Evolutionary conservation across 371 early-diverging fungal genomes (phyloP).

Genomic region (Quaeritorhiza haematococci): DNA sequence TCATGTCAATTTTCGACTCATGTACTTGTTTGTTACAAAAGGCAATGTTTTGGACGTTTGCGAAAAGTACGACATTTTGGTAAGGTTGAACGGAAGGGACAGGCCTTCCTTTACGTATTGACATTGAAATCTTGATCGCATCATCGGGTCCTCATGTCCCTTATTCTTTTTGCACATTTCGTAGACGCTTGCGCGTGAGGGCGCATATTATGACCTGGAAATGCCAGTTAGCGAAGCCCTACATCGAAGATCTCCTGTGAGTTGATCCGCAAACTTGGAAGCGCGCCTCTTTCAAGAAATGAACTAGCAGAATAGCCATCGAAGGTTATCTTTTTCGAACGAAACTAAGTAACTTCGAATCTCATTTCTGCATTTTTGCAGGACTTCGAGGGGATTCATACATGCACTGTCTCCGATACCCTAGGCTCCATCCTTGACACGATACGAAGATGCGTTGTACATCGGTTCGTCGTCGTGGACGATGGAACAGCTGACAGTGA

Average conservation of each 20-base stretch:
- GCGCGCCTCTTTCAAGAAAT: not conserved
- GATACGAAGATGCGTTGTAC: conserved; percentile 75
- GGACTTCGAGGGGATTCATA: conserved; percentile 91
- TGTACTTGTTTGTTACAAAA: conserved; percentile 18
- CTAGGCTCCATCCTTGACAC: conserved; percentile 80
- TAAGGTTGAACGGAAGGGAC: conserved; percentile 30
- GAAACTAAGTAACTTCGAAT: not conserved
- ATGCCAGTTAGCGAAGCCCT: conserved; percentile 84
- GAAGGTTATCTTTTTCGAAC: not conserved
- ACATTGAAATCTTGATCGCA: not conserved
- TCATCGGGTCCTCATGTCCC: too few species aligned
- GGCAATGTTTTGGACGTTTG: conserved; percentile 85
- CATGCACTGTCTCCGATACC: conserved; percentile 81
- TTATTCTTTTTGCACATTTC: conserved; percentile 31
- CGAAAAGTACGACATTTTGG: conserved; percentile 90
- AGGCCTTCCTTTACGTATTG: not conserved
- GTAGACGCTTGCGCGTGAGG: conserved; percentile 60
- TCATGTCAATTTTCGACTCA: not conserved
- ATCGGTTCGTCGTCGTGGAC: conserved; percentile 87
- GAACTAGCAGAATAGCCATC: not conserved
- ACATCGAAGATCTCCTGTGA: conserved; percentile 67
- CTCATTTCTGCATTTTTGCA: conserved; percentile 14
- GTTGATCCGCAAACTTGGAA: not conserved
- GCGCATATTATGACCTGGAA: conserved; percentile 66
- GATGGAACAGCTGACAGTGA: too few species aligned